A percentile compares a stretch with the other conserved stretches of the same genome.
phyloP scores from a whole-genome alignment of 495 filamentous ascomycete genomes.

The Pseudoneurospora amorphoporcata region DNA sequence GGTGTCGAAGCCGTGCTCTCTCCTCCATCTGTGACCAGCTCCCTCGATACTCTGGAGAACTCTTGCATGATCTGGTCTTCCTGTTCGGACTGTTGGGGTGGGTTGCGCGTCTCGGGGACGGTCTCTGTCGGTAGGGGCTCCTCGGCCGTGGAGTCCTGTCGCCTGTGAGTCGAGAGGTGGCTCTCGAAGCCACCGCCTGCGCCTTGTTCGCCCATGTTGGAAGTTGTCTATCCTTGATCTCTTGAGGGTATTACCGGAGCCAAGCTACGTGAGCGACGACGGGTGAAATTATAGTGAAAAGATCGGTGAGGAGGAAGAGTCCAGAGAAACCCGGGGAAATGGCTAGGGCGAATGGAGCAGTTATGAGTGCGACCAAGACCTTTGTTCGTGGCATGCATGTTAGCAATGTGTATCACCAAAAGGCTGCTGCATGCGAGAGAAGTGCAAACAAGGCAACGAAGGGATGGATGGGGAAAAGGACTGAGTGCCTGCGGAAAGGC shows the following conservation, averaged over 20 bases:
- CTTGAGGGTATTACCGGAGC: background rate
- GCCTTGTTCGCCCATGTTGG: constrained; percentile 37
- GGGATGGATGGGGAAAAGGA: constrained; percentile 22
- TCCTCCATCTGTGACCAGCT: constrained; percentile 5
- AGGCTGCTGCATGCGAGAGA: background rate
- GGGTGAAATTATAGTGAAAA: background rate
- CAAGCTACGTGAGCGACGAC: background rate
- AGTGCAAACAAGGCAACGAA: constrained; percentile 9
- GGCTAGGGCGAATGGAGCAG: background rate
- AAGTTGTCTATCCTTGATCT: background rate
- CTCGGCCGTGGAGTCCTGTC: constrained; percentile 22
- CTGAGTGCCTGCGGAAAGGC: constrained; percentile 25
- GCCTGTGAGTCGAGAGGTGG: constrained; percentile 30
- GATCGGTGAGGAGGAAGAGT: background rate
- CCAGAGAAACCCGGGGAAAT: background rate
- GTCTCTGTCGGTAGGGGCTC: constrained; percentile 22
- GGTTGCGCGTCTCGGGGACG: constrained; percentile 15
- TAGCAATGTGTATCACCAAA: background rate
- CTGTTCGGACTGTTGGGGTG: constrained; percentile 14
- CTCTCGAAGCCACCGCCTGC: constrained; percentile 34
- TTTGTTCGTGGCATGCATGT: background rate
- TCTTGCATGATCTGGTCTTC: constrained; percentile 12
- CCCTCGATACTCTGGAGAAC: constrained; percentile 14
- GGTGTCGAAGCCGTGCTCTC: constrained; percentile 1
- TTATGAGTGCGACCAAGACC: background rate